These are phyloP conservation scores for Pseudogymnoascus sp. DNA, from an alignment of 2,329 filamentous ascomycete species.

Conservation along the genomic window DNA sequence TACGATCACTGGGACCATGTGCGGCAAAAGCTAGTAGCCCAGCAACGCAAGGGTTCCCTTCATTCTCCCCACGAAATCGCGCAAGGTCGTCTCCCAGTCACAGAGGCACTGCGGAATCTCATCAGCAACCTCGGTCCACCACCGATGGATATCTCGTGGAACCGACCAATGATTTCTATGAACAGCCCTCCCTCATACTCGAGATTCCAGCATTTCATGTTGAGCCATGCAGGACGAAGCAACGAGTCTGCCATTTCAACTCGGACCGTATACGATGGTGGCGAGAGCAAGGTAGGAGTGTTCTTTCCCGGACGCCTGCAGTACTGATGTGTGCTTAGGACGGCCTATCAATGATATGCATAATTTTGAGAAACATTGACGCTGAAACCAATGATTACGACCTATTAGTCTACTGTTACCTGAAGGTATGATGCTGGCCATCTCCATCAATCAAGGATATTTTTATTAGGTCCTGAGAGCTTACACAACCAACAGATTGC, in stretches of 20 bases:
- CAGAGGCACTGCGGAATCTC: conserved; percentile 52
- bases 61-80: conserved; percentile 46
- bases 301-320: neutral
- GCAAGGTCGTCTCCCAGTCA: conserved; percentile 46
- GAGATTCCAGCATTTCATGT: conserved; percentile 65
- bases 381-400: conserved; percentile 58
- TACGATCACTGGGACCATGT: conserved; percentile 68
- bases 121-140: conserved; percentile 61
- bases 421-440: conserved; percentile 43
- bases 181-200: conserved; percentile 59
- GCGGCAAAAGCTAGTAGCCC: conserved; percentile 52
- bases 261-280: conserved; percentile 61
- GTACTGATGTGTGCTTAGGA: conserved; percentile 37
- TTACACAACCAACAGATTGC: conserved; percentile 43
- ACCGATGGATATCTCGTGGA: conserved; percentile 61
- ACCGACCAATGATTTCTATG: conserved; percentile 54
- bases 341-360: conserved; percentile 59
- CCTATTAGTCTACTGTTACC: conserved; percentile 57
- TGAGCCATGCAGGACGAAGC: conserved; percentile 58
- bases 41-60: conserved; percentile 49
- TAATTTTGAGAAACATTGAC: conserved; percentile 61
- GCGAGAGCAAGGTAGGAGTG: conserved; percentile 52
- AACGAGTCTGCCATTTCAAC: conserved; percentile 57
- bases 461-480: conserved; percentile 6
- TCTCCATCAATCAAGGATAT: neutral